These are phyloP conservation scores for Alternaria brassicae DNA, from an alignment of 2,329 filamentous ascomycete genomes.

Conservation along the genomic window DNA sequence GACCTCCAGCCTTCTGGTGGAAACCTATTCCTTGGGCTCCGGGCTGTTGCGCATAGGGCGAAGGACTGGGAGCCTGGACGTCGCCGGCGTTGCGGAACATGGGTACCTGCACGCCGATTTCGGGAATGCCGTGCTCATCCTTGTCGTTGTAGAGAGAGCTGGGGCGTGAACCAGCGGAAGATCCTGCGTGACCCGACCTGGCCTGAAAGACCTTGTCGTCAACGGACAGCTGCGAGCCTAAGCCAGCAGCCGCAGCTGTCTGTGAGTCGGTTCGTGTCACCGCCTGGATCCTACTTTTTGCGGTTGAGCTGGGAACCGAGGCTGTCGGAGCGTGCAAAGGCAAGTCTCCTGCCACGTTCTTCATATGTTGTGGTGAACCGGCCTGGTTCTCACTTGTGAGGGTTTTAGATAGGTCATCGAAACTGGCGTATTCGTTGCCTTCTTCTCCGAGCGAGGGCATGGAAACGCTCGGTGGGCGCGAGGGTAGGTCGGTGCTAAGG, in stretches of 20 bases:
- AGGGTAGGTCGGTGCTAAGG: slow-evolving; percentile 52
- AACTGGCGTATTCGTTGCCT: slow-evolving; percentile 82
- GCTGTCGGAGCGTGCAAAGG: slow-evolving; percentile 90
- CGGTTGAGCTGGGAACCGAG: slow-evolving; percentile 79
- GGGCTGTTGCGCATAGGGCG: slow-evolving; percentile 58
- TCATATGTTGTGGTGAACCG: slow-evolving; percentile 71
- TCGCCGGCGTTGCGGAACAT: slow-evolving; percentile 94
- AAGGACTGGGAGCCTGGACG: slow-evolving; percentile 91
- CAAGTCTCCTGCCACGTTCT: slow-evolving; percentile 79
- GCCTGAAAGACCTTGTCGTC: slow-evolving; percentile 39
- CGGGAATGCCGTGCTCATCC: slow-evolving; percentile 87
- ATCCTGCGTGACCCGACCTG: slow-evolving; percentile 42
- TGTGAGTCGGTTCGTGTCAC: slow-evolving; percentile 94
- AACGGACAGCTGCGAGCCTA: slow-evolving; percentile 67
- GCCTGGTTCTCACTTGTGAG: slow-evolving; percentile 41
- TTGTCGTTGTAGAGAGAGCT: slow-evolving; percentile 62
- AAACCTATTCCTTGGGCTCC: slow-evolving; percentile 57
- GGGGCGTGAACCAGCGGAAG: slow-evolving; percentile 56
- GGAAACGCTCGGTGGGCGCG: slow-evolving; percentile 76
- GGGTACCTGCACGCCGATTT: slow-evolving; percentile 90
- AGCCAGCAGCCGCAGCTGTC: slow-evolving; percentile 81
- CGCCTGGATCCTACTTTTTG: slow-evolving; percentile 80
- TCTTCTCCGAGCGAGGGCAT: slow-evolving; percentile 89
- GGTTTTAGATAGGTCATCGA: slow-evolving; percentile 53
- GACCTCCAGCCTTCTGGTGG: slow-evolving; percentile 60